Evolutionary conservation across 345 rosid genomes (phyloP).

Genomic region (Eutrema heterophyllum): DNA sequence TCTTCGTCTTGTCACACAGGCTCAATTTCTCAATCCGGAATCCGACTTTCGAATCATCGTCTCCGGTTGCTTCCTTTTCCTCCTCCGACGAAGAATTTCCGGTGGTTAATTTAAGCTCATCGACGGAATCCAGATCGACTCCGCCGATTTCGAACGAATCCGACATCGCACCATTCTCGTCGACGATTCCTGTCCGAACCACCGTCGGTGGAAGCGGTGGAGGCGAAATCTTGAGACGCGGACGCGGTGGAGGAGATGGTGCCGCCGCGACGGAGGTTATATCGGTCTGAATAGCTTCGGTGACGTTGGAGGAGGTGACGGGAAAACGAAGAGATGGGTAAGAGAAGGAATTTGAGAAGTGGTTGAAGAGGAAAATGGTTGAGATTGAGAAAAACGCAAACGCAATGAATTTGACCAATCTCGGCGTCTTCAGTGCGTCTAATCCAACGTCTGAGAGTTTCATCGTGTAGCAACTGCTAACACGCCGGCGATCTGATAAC

Average conservation of each 20-base stretch:
- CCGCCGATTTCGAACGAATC: constrained; percentile 45
- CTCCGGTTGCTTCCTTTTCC: constrained; percentile 1
- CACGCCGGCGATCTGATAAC: constrained; percentile 14
- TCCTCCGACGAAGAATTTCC: constrained; percentile 7
- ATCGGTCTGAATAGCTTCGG: background rate
- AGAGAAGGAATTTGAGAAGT: constrained; percentile 30
- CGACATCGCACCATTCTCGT: constrained; percentile 56
- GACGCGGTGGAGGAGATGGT: constrained; percentile 20
- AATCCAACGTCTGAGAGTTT: constrained; percentile 21
- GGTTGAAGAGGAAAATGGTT: constrained; percentile 24
- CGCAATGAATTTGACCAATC: constrained; percentile 35
- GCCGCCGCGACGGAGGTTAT: background rate
- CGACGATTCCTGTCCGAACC: constrained; percentile 47
- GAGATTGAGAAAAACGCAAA: constrained; percentile 33
- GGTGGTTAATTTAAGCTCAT: constrained; percentile 22
- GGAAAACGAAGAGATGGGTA: constrained; percentile 22
- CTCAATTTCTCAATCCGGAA: constrained; percentile 24
- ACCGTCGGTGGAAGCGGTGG: constrained; percentile 40
- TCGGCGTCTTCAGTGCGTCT: constrained; percentile 37
- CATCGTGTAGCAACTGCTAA: background rate
- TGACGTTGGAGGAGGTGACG: constrained; percentile 1
- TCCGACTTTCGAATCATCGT: background rate
- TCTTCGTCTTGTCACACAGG: constrained; percentile 36
- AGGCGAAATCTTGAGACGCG: constrained; percentile 14
- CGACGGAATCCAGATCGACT: constrained; percentile 30